These are phyloP conservation scores for Angomonas ambiguus DNA, from an alignment of 208 protist genomes.

Conservation along the genomic window DNA sequence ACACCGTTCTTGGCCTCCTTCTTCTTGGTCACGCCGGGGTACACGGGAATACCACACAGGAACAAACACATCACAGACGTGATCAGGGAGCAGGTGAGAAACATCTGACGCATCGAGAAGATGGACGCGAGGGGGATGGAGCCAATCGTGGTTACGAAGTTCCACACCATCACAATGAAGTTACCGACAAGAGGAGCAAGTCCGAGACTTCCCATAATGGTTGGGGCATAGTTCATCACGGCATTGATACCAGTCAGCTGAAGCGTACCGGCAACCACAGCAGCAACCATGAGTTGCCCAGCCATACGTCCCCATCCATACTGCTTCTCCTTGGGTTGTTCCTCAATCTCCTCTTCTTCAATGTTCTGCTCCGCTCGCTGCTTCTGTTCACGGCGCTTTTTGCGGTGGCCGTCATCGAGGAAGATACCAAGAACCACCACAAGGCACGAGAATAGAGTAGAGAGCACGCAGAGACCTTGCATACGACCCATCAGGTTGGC, in stretches of 20 bases:
- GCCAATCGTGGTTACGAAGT: constrained; percentile 77
- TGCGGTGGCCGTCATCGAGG: constrained; percentile 14
- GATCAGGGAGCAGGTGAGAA: constrained; percentile 50
- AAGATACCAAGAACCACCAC: constrained; percentile 45
- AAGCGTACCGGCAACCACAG: constrained; percentile 48
- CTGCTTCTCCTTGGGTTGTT: constrained; percentile 28
- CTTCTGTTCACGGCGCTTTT: not conserved
- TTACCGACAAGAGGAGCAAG: constrained; percentile 68
- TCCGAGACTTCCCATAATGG: constrained; percentile 63
- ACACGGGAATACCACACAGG: constrained; percentile 76
- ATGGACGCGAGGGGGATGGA: constrained; percentile 60
- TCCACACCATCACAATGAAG: constrained; percentile 82
- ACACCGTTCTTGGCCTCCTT: constrained; percentile 50
- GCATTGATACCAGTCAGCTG: constrained; percentile 87
- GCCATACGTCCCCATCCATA: constrained; percentile 47
- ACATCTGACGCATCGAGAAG: constrained; percentile 76
- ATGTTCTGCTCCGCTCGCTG: not conserved
- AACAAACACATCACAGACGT: constrained; percentile 67
- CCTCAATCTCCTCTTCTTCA: constrained; percentile 11
- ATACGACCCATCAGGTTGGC: constrained; percentile 48
- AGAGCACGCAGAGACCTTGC: constrained; percentile 62
- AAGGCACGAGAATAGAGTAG: constrained; percentile 49
- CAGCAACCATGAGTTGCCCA: constrained; percentile 38
- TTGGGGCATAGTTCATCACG: constrained; percentile 85
- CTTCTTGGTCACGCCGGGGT: constrained; percentile 49